Evolutionary conservation across 2,329 filamentous ascomycete genomes (phyloP), one percentile per base, ranked within the genome.

Genomic region (Verticillium klebahnii): DNA sequence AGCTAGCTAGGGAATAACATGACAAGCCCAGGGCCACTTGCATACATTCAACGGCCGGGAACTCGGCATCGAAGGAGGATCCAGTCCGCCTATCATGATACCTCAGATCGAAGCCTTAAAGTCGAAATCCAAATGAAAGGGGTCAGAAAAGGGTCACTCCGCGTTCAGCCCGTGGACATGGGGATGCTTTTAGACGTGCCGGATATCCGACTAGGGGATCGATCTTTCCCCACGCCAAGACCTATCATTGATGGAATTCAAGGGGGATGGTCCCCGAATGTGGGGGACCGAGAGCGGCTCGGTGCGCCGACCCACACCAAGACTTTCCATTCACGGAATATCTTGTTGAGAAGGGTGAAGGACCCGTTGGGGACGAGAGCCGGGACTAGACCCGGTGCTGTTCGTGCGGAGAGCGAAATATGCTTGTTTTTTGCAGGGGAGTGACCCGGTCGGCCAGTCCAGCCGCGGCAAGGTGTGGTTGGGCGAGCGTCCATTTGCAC

Each of bases 201-300:
- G 57, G 45, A 58, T 32, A 58, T 23, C 57, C 57, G 57, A 23
- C 31, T 19, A 29, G 14, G 45, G 36, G 57, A 50, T 31, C 14
- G 14, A 25, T 11, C 36, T 12, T 31, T 58, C 57, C 25, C 39
- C 57, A 58, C 57, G 57, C 57, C 57, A 58, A 58, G 57, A 50
- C 5, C 6, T 15, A 31, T 50, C 37, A 58, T 58, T 58, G 57
- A 58, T 58, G 57, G 57, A 58, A 58, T 50, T 31, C 45, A 11
- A 23, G 17, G 14, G 36, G 23, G 7, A 7, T 17, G 40, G 15
- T n/a, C 34, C 56, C 12, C 34, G 55, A n/a, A 23, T 57, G 55
- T 57, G 55, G 55, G 55, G 55, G 15, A 19, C 17, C 15, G 19
- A 5, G 31, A 40, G 23, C 57, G 57, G 23, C 36, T 29, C 23